Percentiles rank a stretch among this genome's conserved stretches.
phyloP scores from a whole-genome alignment of 805 yeast species.

The Brettanomyces anomalus region DNA sequence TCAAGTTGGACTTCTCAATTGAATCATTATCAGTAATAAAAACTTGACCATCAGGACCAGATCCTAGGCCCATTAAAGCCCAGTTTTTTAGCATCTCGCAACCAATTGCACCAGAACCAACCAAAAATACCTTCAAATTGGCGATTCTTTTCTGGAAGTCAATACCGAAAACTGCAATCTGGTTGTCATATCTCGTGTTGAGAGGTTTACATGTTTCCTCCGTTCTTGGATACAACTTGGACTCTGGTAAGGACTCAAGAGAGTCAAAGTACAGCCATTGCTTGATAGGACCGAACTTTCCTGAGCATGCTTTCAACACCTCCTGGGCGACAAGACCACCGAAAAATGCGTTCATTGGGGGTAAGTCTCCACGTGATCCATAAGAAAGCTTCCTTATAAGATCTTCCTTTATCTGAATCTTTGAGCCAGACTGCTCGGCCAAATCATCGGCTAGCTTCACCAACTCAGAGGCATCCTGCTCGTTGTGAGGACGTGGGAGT shows the following conservation, averaged over 20 bases:
- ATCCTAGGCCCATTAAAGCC: slow-evolving; percentile 94
- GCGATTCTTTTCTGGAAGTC: slow-evolving; percentile 65
- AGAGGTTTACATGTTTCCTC: slow-evolving; percentile 67
- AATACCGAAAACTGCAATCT: slow-evolving; percentile 87
- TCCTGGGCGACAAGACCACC: slow-evolving; percentile 98
- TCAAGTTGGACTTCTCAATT: slow-evolving; percentile 90
- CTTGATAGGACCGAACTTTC: slow-evolving; percentile 88
- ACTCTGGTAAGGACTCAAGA: slow-evolving; percentile 75
- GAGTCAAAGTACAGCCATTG: slow-evolving; percentile 94
- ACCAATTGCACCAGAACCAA: slow-evolving; percentile 98
- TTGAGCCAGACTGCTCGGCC: slow-evolving; percentile 43
- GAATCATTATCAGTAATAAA: slow-evolving; percentile 47
- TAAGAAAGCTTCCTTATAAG: slow-evolving; percentile 64
- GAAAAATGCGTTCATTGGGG: slow-evolving; percentile 78
- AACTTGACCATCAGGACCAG: slow-evolving; percentile 84
- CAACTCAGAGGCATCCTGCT: slow-evolving; percentile 64
- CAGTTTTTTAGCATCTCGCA: slow-evolving; percentile 98
- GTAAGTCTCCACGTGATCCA: slow-evolving; percentile 88
- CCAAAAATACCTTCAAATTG: slow-evolving; percentile 78
- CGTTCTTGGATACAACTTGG: slow-evolving; percentile 47
- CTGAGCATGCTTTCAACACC: slow-evolving; percentile 89
- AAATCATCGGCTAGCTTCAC: slow-evolving; percentile 51
- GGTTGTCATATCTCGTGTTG: slow-evolving; percentile 84
- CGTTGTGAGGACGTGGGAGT: slow-evolving; percentile 71
- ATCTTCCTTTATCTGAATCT: slow-evolving; percentile 53